These are phyloP conservation scores for Pseudocercospora vitis DNA, from an alignment of 2,329 filamentous ascomycete genomes.

Conservation along the genomic window DNA sequence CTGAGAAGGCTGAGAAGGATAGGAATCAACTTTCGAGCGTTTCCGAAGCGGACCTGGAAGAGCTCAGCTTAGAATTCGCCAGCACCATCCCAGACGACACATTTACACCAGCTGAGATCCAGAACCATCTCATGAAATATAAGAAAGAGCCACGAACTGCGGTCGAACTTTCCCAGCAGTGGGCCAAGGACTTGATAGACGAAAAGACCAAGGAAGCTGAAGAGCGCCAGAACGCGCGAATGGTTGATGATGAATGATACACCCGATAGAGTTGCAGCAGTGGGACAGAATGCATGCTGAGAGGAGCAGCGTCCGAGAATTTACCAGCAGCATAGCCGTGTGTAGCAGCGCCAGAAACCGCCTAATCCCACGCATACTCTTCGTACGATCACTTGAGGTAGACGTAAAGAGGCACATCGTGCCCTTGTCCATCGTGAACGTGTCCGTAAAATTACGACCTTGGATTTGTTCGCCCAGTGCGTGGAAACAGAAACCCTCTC, in stretches of 20 bases:
- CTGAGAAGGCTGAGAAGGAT: slow-evolving; percentile 15
- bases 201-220: slow-evolving; percentile 30
- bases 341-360: too few species aligned
- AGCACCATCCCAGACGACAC: slow-evolving; percentile 46
- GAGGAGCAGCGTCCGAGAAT: too few species aligned
- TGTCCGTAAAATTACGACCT: slow-evolving; percentile 44
- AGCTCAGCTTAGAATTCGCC: slow-evolving; percentile 50
- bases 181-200: slow-evolving; percentile 40
- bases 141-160: slow-evolving; percentile 52
- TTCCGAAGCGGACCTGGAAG: slow-evolving; percentile 36
- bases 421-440: slow-evolving; percentile 40
- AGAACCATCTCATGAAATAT: slow-evolving; percentile 53
- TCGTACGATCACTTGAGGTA: slow-evolving; percentile 70
- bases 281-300: too few species aligned
- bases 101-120: slow-evolving; percentile 55
- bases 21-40: slow-evolving; percentile 20
- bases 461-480: slow-evolving; percentile 39
- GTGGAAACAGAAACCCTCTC: background rate
- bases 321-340: too few species aligned
- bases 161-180: slow-evolving; percentile 45
- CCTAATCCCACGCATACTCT: slow-evolving; percentile 11
- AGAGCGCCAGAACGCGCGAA: slow-evolving; percentile 16
- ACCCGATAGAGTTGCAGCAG: too few species aligned
- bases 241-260: slow-evolving; percentile 13
- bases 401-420: slow-evolving; percentile 65